A percentile compares a stretch with the other conserved stretches of the same genome.
These are phyloP conservation scores for Fusarium sp. DNA, from an alignment of 2,329 filamentous ascomycete genomes.

Conservation along the genomic window DNA sequence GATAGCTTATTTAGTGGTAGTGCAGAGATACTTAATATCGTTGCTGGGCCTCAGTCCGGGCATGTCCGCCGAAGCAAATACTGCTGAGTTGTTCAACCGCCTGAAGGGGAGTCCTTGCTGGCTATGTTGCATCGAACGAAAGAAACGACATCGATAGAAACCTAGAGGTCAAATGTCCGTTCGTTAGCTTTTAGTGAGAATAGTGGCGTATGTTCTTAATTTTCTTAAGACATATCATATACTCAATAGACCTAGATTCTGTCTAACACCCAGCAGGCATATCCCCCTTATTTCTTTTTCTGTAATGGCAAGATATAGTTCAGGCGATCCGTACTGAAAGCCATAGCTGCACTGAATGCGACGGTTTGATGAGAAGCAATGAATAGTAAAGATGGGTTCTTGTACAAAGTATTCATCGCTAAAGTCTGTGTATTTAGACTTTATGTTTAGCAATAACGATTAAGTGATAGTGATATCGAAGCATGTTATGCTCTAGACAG, in stretches of 20 bases:
- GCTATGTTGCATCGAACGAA: neutral
- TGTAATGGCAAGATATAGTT: neutral
- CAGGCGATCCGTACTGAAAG: neutral
- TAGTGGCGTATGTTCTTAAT: neutral
- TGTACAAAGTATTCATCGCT: neutral
- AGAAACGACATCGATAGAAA: neutral
- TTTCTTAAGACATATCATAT: neutral
- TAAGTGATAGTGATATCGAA: neutral
- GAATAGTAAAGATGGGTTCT: neutral
- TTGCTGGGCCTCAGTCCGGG: neutral
- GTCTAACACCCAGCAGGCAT: neutral
- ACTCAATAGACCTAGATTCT: neutral
- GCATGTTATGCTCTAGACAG: neutral
- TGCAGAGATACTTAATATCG: neutral
- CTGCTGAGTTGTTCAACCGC: neutral
- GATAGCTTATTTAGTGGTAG: neutral
- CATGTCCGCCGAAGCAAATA: neutral
- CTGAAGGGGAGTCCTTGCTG: neutral
- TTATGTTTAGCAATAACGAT: neutral
- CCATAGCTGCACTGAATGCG: neutral
- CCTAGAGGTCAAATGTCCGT: neutral
- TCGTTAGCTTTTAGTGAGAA: neutral
- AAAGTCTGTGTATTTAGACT: neutral
- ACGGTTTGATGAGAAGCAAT: neutral
- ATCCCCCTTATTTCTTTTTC: neutral